A percentile compares a stretch with the other conserved stretches of the same genome.
phyloP scores from a whole-genome alignment of 2,329 filamentous ascomycete genomes.

The Cladosporium oxysporum region DNA sequence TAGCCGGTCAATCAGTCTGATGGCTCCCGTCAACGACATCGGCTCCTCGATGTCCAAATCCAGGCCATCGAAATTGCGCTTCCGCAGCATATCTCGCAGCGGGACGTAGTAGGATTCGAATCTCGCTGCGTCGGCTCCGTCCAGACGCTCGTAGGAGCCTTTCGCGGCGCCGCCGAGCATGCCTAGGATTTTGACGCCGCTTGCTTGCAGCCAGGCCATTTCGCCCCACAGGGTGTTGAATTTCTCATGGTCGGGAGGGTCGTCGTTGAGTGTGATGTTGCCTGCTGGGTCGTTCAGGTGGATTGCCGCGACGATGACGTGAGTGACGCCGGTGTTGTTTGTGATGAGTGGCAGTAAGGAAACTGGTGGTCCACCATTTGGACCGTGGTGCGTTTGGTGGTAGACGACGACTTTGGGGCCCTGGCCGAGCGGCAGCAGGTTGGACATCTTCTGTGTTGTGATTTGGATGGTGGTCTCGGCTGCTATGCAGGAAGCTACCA shows the following conservation, averaged over 20 bases:
- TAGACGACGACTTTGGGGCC: slow-evolving; percentile 57
- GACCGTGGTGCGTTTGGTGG: slow-evolving; percentile 64
- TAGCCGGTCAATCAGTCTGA: slow-evolving; percentile 51
- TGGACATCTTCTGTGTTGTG: background rate
- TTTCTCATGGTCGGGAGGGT: slow-evolving; percentile 62
- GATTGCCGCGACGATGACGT: slow-evolving; percentile 83
- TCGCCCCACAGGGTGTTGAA: slow-evolving; percentile 79
- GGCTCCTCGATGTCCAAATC: slow-evolving; percentile 80
- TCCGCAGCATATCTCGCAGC: slow-evolving; percentile 64
- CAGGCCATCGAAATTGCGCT: slow-evolving; percentile 65
- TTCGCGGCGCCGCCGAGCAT: slow-evolving; percentile 86
- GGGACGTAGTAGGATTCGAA: slow-evolving; percentile 77
- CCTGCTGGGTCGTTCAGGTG: slow-evolving; percentile 72
- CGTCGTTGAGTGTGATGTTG: slow-evolving; percentile 77
- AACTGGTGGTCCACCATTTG: slow-evolving; percentile 53
- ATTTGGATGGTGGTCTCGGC: background rate
- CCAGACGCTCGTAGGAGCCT: slow-evolving; percentile 66
- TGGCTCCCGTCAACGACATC: slow-evolving; percentile 67
- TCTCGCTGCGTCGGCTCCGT: slow-evolving; percentile 57
- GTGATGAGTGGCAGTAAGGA: slow-evolving; percentile 63
- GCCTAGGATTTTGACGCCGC: slow-evolving; percentile 76
- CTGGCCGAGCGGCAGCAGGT: slow-evolving; percentile 37
- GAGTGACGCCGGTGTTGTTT: slow-evolving; percentile 66
- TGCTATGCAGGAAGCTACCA: background rate
- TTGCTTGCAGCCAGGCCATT: slow-evolving; percentile 67